Evolutionary conservation across 1,284 basidiomycete species (phyloP).

Genomic region (Sphaerobolus stellatus): DNA sequence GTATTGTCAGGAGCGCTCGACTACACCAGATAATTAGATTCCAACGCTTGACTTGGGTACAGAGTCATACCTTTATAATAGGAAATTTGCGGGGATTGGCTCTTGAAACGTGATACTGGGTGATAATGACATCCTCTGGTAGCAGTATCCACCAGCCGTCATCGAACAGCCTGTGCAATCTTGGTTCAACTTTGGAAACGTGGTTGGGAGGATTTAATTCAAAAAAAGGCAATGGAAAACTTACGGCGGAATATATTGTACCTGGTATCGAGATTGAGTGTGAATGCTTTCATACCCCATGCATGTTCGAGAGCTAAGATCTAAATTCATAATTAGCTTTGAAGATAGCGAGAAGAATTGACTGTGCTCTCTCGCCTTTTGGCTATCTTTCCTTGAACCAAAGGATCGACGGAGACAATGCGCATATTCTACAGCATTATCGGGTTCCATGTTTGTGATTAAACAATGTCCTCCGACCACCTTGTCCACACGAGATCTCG

Average conservation of each 20-base stretch:
- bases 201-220: neutral
- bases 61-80: neutral
- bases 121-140: neutral
- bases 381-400: no score
- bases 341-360: neutral
- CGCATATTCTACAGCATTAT: neutral
- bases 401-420: neutral
- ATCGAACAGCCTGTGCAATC: neutral
- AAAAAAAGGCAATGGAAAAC: neutral
- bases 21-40: neutral
- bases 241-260: neutral
- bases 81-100: neutral
- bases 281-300: neutral
- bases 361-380: no score
- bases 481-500: neutral
- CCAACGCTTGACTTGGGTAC: neutral
- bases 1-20: neutral
- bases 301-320: neutral
- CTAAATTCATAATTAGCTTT: no score
- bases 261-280: neutral
- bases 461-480: neutral
- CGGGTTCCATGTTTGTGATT: neutral
- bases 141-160: neutral
- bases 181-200: neutral
- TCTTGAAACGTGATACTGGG: neutral